phyloP scores from a whole-genome alignment of 176 grass and related monocot species.

The Carex cristatella region DNA sequence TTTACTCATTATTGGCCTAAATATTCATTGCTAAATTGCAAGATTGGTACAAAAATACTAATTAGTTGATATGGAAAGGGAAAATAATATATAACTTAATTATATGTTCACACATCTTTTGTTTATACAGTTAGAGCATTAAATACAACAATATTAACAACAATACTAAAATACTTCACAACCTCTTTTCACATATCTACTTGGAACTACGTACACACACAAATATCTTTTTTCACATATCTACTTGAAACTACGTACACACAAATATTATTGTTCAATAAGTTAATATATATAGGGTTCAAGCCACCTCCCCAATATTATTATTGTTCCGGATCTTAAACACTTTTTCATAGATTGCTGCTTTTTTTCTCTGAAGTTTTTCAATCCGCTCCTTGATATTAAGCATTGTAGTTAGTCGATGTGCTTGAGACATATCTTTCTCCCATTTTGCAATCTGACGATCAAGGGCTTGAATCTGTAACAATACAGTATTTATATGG shows the following conservation, averaged over 20 bases:
- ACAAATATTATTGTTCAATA: background rate
- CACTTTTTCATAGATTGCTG: background rate
- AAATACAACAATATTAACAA: no score
- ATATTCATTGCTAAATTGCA: no score
- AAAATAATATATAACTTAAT: no score
- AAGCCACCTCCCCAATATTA: background rate
- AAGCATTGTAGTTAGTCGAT: background rate
- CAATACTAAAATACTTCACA: background rate
- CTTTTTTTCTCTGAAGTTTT: background rate
- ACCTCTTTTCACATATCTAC: background rate
- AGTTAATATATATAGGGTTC: background rate
- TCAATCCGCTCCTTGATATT: conserved; percentile 21
- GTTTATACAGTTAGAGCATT: no score
- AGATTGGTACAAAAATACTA: no score
- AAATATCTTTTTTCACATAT: background rate
- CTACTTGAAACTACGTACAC: no score
- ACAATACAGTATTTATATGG: background rate
- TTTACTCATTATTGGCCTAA: no score
- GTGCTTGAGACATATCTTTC: background rate
- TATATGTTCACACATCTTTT: no score
- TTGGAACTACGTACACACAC: no score
- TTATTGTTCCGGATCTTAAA: background rate
- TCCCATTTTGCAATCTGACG: conserved; percentile 22
- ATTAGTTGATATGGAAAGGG: no score
- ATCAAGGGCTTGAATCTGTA: conserved; percentile 29